Conservation (phyloP, 2,329 filamentous ascomycete genomes). For the Blastomyces emzantsi region DNA sequence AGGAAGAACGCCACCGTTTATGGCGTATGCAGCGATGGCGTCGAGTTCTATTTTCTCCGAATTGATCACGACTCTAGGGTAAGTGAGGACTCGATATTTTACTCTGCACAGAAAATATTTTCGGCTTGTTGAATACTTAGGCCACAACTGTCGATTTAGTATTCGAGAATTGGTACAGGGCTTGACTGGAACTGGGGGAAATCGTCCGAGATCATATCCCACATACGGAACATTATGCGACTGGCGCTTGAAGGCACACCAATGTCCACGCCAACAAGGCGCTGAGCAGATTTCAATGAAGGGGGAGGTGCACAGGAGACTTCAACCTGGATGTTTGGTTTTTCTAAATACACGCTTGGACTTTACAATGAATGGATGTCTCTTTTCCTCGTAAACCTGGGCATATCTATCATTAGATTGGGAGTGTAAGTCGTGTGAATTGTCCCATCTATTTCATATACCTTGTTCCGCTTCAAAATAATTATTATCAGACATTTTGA, state of each 20-base stretch:
- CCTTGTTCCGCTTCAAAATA: neutral
- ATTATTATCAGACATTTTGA: neutral
- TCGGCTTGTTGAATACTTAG: neutral
- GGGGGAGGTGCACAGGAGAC: neutral
- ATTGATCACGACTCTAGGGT: conserved; percentile 1
- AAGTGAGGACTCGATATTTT: neutral
- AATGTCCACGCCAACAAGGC: conserved; percentile 1
- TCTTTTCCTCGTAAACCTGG: neutral
- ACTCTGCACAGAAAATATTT: neutral
- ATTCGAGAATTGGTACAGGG: neutral
- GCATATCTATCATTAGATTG: neutral
- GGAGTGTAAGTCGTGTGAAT: neutral
- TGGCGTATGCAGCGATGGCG: conserved; percentile 5
- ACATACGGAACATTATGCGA: conserved; percentile 6
- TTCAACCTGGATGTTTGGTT: neutral
- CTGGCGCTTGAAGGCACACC: neutral
- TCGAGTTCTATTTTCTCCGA: conserved; percentile 4
- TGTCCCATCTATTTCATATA: neutral
- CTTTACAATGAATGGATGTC: neutral
- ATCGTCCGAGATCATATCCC: conserved; percentile 4
- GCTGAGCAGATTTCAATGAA: neutral
- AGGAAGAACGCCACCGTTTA: conserved; percentile 3
- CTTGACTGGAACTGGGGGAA: conserved; percentile 2
- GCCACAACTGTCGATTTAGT: neutral
- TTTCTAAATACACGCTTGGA: neutral